Conservation (phyloP, 441 rosid species). For the Arabidopsis lyrata region DNA sequence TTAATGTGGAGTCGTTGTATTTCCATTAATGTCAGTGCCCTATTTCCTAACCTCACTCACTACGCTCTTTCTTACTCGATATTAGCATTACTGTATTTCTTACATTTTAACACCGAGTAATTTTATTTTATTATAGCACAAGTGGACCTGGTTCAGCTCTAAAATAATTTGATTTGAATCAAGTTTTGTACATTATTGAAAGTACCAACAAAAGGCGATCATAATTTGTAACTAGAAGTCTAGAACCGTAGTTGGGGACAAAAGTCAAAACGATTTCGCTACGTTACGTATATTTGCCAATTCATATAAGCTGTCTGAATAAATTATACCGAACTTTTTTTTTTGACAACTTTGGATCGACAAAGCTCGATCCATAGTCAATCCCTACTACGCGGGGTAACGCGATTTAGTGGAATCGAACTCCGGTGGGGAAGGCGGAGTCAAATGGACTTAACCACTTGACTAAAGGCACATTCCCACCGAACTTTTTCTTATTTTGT, state of each 20-base stretch:
- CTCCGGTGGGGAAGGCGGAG: no score
- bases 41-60: conserved; percentile 39
- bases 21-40: conserved; percentile 44
- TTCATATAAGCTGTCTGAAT: conserved; percentile 34
- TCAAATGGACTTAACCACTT: no score
- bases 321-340: conserved; percentile 13
- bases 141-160: conserved; percentile 19
- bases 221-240: conserved; percentile 15
- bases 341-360: no score
- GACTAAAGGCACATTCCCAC: no score
- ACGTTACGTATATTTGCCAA: conserved; percentile 36
- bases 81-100: conserved; percentile 14
- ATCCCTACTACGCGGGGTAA: no score
- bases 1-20: conserved; percentile 36
- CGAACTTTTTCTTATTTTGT: conserved; percentile 4
- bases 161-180: conserved; percentile 6
- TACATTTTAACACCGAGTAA: conserved; percentile 4
- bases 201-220: neutral
- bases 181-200: neutral
- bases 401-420: no score
- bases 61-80: conserved; percentile 25
- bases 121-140: conserved; percentile 4
- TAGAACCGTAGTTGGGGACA: conserved; percentile 23
- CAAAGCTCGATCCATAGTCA: no score
- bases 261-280: conserved; percentile 29